Percentiles rank a stretch among this genome's conserved stretches.
phyloP scores from a whole-genome alignment of 345 rosid genomes.

The Salix suchowensis region DNA sequence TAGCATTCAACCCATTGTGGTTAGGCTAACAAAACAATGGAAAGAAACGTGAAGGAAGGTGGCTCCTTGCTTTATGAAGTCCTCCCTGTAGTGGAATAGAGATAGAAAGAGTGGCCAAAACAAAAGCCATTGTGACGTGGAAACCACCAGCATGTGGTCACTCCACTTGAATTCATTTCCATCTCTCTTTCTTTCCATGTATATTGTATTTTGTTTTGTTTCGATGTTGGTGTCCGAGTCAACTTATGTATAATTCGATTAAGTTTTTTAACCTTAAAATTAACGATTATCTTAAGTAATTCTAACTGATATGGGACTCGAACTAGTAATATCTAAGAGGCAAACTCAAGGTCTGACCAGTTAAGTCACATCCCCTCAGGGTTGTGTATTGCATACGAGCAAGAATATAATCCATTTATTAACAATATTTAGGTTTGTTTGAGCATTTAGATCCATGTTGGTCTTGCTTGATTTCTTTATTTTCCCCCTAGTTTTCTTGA shows the following conservation, averaged over 20 bases:
- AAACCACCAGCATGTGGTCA: constrained; percentile 56
- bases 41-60: constrained; percentile 10
- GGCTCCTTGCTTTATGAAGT: constrained; percentile 31
- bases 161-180: constrained; percentile 34
- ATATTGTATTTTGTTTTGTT: no score
- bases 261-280: rapidly evolving
- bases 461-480: neutral
- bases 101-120: constrained; percentile 23
- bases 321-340: rapidly evolving
- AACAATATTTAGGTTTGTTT: neutral
- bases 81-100: constrained; percentile 39
- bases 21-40: neutral
- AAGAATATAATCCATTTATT: neutral
- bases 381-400: no score
- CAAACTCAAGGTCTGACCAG: no score
- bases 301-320: rapidly evolving
- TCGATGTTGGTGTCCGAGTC: no score
- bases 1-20: constrained; percentile 23
- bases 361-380: rapidly evolving
- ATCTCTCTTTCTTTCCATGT: neutral
- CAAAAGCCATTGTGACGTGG: constrained; percentile 40
- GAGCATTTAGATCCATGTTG: neutral
- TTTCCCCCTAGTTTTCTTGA: neutral
- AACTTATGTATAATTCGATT: rapidly evolving
- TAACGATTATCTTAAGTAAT: no score